Base-by-base conservation (phyloP, 257 asterid species). In the Plantago elongata region DNA sequence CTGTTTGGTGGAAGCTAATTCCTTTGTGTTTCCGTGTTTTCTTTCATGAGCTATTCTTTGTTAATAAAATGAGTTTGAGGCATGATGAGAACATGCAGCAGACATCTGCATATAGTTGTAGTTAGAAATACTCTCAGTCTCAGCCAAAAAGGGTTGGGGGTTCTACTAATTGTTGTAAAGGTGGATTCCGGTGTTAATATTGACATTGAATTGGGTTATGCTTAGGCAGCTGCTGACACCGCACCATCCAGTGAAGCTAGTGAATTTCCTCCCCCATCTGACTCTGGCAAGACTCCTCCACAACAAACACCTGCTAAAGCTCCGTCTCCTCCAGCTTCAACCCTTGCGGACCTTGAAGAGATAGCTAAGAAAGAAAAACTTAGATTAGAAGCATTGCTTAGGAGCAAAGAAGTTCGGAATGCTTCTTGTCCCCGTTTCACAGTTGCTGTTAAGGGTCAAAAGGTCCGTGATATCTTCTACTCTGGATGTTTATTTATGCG, bases 361-460 rank as follows among this genome's bases (percentile, higher is more conserved):
- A 78, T 78, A 42, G 98, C 98, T 17, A 79, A 68, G 81, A 81
- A 63, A 62, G 90, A 84, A 58, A 88, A 81, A 80, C 66, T 63
- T 63, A 80, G 92, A 34, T 57, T 91, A 46, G 83, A 83, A 52
- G 88, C 79, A 60, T 69, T 86, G 81, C 71, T 88, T 51, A 84
- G 73, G 85, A 78, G 73, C 72, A 84, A 84, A 76, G 92, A 85
- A 64, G 77, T 74, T 40, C 74, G 64, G 56, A 63, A 64, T 72
- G 93, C 90, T 69, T 84, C 74, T 64, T 80, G 62, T 70, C 97
- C 99, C 57, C 88, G 86, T 56, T 84, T 84, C 71, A 68, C 85
- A 66, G 96, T 92, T 63, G 74, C 88, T 6, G 83, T 86, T 27
- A 89, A 92, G 73, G 97, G 99, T 57, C 83, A 75, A 71, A 89